phyloP scores from a whole-genome alignment of 2,329 filamentous ascomycete species.

The Aphanocladium album region DNA sequence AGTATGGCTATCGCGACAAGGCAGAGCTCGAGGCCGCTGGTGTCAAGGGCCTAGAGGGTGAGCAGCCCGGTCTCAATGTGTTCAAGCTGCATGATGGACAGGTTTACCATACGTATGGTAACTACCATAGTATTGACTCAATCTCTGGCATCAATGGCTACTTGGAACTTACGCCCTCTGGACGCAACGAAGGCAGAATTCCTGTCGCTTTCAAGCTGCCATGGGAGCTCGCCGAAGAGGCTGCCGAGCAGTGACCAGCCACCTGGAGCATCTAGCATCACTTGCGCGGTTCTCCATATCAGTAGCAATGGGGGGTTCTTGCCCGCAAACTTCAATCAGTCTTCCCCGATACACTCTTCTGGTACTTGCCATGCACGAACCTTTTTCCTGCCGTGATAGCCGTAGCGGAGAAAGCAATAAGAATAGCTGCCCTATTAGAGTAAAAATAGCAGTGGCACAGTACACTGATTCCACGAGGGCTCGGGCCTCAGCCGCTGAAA shows the following conservation, averaged over 20 bases:
- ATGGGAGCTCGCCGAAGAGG: not conserved
- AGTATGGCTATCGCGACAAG: conserved; percentile 15
- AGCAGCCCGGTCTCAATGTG: conserved; percentile 25
- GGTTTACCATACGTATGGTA: not conserved
- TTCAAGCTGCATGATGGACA: conserved; percentile 19
- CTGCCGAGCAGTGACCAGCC: not conserved
- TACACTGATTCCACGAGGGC: not conserved
- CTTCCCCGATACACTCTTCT: not conserved
- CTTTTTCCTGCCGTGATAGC: not conserved
- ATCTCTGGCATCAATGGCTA: not conserved
- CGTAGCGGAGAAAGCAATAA: not conserved
- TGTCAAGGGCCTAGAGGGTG: conserved; percentile 17
- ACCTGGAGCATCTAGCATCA: not conserved
- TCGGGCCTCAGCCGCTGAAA: not conserved
- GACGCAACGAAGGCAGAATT: not conserved
- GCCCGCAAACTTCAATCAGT: too few species aligned
- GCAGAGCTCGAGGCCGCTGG: conserved; percentile 18
- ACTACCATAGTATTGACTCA: not conserved
- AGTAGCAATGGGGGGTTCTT: too few species aligned
- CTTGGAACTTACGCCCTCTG: not conserved
- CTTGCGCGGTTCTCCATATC: too few species aligned
- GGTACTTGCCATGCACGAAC: not conserved
- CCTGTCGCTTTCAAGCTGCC: not conserved
- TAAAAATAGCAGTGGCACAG: too few species aligned
- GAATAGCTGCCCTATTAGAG: too few species aligned